Evolutionary conservation across 345 rosid genomes (phyloP), one percentile per base, ranked within the genome.

Genomic region (Citrus trifoliata): DNA sequence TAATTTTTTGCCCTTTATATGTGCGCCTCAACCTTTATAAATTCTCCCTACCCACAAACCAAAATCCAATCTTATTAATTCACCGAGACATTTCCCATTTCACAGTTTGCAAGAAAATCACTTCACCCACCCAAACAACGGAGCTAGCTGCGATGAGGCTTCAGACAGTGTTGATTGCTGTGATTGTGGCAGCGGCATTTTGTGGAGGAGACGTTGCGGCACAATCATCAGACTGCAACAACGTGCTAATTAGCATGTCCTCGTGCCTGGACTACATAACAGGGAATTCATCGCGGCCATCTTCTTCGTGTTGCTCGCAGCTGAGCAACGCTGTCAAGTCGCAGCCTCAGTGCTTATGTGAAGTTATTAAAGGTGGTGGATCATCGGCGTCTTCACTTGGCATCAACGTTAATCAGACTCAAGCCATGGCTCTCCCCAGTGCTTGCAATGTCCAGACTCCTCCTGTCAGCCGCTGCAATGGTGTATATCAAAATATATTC

Each of bases 391-490:
- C 58, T 53, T 53, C 82, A 0, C 82, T 84, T 25, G 87, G 87
- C 5, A 32, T 75, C 74, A 62, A 67, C 40, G 24, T 84, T 79
- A 81, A 81, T 56, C 87, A 81, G 76, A 81, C 87, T 53, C 87
- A 75, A 64, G 84, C 87, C 63, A 14, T 78, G 78, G 79, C 78
- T 38, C 82, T 84, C 38, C 87, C 87, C 64, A 25, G 18, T 18
- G 80, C 80, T 42, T 84, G 87, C 73, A 81, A 76, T 16, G 80
- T 84, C 73, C 78, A 75, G 76, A 76, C 78, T 56, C 81, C 85
- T 58, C 69, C 85, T 12, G 40, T 53, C 33, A 67, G 82, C 56
- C 27, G 55, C 28, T 84, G 87, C 75, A 72, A 35, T 38, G 84
- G 84, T 75, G 24, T 61, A 40, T 40, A 40, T 40, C 63, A 75